phyloP scores from a whole-genome alignment of 805 yeast species.

The Wickerhamiella sorbophila region DNA sequence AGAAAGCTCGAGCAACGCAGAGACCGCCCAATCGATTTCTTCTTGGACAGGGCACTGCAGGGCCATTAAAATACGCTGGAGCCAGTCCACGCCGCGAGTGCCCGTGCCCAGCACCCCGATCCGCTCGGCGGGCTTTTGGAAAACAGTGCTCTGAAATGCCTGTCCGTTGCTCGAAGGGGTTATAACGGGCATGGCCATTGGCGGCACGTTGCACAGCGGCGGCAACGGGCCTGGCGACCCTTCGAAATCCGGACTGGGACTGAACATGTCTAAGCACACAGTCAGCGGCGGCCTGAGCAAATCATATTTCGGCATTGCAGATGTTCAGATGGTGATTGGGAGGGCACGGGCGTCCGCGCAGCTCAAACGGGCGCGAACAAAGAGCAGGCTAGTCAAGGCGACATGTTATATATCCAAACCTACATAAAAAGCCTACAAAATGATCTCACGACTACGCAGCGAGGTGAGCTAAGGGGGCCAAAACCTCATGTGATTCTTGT shows the following conservation, averaged over 20 bases:
- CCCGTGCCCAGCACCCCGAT: conserved; percentile 18
- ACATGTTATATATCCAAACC: too few relatives aligned
- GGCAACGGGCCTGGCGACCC: conserved; percentile 2
- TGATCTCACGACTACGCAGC: too few relatives aligned
- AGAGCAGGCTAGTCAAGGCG: too few relatives aligned
- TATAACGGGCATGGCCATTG: conserved; percentile 22
- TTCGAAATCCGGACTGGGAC: not conserved
- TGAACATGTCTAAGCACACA: not conserved
- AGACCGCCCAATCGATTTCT: conserved; percentile 62
- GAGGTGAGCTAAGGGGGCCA: too few relatives aligned
- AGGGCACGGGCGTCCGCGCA: too few relatives aligned
- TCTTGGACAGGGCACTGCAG: conserved; percentile 46
- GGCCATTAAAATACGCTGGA: conserved; percentile 56
- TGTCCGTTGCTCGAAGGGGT: conserved; percentile 24
- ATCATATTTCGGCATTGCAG: too few relatives aligned
- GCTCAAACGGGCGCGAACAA: too few relatives aligned
- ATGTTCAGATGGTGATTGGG: too few relatives aligned
- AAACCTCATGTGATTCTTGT: too few relatives aligned
- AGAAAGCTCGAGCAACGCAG: conserved; percentile 34
- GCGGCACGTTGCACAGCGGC: conserved; percentile 19
- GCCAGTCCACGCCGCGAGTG: conserved; percentile 45
- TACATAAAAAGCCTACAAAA: too few relatives aligned
- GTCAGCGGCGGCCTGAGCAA: too few relatives aligned
- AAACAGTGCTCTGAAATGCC: conserved; percentile 19
- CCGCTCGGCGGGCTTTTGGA: conserved; percentile 13